Base-by-base conservation (phyloP, 2,329 filamentous ascomycete species). In the Neodidymelliopsis sp. region DNA sequence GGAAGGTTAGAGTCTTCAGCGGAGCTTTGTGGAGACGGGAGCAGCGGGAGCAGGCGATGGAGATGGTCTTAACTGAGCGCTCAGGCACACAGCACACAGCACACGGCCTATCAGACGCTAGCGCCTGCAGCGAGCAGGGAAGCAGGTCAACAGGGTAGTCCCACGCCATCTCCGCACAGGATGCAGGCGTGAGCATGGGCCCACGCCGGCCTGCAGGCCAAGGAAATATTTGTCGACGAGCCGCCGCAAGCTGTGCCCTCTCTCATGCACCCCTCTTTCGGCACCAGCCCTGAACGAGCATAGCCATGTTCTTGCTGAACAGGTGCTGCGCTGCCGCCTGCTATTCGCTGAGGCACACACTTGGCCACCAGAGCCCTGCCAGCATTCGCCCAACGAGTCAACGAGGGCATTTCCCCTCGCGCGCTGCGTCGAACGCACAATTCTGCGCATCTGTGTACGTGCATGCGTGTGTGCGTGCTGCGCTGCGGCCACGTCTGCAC, bases 1-100 rank as follows among this genome's bases (percentile, higher is more conserved):
- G 54, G 46, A 39, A 49, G 49, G 34, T 52, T 39, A 51, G 40
- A 46, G 44, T 50, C 38, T 59, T 53, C 53, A 59, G 56, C 53
- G 62, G 57, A 56, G 46, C 40, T 35, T 37, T 63, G 64, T 60
- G 60, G 65, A 62, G 62, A 60, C 57, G 59, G 57, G 53, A 29
- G 28, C 31, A 40, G 40, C 47, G 47, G 47, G 47, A 64, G 60
- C 51, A 63, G 60, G 57, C 56, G 58, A 60, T 53, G 56, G 50
- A 48, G 55, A 60, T 60, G 57, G 57, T 63, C 58, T 65, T 63
- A 66, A 55, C 50, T 38, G 52, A 42, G 50, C 43, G 57, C 55
- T 62, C 63, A 66, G 63, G 60, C 54, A 66, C 62, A 49, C 40
- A 24, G 24, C 46, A 41, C 36, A 40, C 40, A 24, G 35, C 41